Conservation (phyloP, 306 rosid species). For the Castanea mollissima region DNA sequence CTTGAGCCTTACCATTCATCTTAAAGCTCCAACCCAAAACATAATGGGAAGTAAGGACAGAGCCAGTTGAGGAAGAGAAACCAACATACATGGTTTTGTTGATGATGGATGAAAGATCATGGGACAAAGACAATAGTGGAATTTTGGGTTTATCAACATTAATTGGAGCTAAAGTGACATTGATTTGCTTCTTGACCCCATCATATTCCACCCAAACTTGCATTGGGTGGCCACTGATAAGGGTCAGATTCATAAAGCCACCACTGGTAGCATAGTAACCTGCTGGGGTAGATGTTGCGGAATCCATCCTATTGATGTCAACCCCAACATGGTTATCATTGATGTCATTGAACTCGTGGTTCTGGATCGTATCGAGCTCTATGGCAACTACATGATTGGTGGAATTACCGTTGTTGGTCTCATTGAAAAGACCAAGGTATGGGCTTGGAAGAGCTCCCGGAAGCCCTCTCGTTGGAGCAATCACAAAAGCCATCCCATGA, state of each 20-base stretch:
- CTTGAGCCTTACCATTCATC: no score
- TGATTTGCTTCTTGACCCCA: no score
- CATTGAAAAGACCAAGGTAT: slow-evolving; percentile 57
- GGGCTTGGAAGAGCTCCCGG: slow-evolving; percentile 39
- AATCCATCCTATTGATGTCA: slow-evolving; percentile 50
- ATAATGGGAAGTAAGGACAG: slow-evolving; percentile 46
- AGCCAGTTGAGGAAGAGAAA: slow-evolving; percentile 69
- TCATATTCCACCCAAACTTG: slow-evolving; percentile 14
- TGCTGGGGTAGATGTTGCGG: slow-evolving; percentile 29
- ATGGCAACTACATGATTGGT: slow-evolving; percentile 47
- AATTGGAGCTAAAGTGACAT: no score
- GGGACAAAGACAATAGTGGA: no score
- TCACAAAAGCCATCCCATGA: slow-evolving; percentile 56
- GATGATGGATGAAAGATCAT: not conserved
- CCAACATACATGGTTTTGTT: slow-evolving; percentile 51
- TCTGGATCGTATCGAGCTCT: slow-evolving; percentile 59
- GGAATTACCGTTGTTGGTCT: slow-evolving; percentile 35
- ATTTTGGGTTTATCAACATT: no score
- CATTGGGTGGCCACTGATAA: slow-evolving; percentile 48
- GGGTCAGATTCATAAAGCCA: slow-evolving; percentile 30
- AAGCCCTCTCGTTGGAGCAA: slow-evolving; percentile 48
- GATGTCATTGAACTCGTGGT: slow-evolving; percentile 46
- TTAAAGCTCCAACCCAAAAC: slow-evolving; percentile 68
- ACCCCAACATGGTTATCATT: slow-evolving; percentile 69
- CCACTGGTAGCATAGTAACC: slow-evolving; percentile 23